A percentile compares a stretch with the other conserved stretches of the same genome.
phyloP scores from a whole-genome alignment of 2,329 filamentous ascomycete species.

The Lojkania enalia region DNA sequence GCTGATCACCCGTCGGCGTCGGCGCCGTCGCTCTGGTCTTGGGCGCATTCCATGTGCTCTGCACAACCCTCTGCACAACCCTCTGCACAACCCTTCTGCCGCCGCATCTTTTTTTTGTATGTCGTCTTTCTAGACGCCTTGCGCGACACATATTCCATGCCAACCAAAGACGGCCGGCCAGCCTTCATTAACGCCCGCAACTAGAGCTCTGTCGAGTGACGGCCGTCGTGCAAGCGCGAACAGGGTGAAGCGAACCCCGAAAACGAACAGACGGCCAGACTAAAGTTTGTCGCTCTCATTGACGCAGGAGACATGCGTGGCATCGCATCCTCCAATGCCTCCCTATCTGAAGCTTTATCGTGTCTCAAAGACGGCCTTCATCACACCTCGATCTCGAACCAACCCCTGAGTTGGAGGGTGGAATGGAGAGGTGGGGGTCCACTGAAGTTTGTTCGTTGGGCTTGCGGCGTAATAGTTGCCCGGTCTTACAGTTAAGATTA shows the following conservation, averaged over 20 bases:
- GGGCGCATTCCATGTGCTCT: conserved; percentile 28
- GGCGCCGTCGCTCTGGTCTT: too few relatives aligned
- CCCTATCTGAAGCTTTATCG: conserved; percentile 6
- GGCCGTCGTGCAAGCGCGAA: conserved; percentile 9
- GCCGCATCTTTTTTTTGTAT: conserved; percentile 21
- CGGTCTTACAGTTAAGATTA: conserved; percentile 35
- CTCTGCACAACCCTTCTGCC: conserved; percentile 11
- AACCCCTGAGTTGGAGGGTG: conserved; percentile 20
- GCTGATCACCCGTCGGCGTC: conserved; percentile 43
- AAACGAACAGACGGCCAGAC: conserved; percentile 6
- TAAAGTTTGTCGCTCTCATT: conserved; percentile 1
- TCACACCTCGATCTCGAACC: conserved; percentile 11
- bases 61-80: conserved; percentile 15
- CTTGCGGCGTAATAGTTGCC: conserved; percentile 24
- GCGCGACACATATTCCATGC: too few relatives aligned
- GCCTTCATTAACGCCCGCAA: not conserved
- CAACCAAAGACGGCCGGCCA: too few relatives aligned
- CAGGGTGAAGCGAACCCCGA: conserved; percentile 23
- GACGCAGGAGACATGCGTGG: conserved; percentile 19
- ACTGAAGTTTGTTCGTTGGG: conserved; percentile 7
- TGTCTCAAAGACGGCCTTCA: conserved; percentile 26
- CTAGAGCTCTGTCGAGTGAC: not conserved
- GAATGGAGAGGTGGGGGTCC: conserved; percentile 16
- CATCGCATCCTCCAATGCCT: conserved; percentile 18
- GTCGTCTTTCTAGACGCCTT: conserved; percentile 32